A percentile compares a stretch with the other conserved stretches of the same genome.
phyloP scores from a whole-genome alignment of 2,329 filamentous ascomycete species.

The Xylaria sp. region DNA sequence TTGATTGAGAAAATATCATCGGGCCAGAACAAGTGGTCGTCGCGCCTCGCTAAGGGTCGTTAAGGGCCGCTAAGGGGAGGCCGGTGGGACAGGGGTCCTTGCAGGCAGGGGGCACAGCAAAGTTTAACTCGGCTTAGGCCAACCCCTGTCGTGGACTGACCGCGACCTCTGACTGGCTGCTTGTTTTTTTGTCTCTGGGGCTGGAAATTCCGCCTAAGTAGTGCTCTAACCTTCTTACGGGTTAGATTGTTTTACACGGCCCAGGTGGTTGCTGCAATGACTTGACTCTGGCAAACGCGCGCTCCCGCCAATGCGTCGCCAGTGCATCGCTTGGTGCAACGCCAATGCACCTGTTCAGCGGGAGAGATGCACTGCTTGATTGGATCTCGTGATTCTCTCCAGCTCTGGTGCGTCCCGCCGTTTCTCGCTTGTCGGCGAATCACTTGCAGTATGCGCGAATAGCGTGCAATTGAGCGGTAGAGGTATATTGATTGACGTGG shows the following conservation, averaged over 20 bases:
- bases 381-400: slow-evolving; percentile 23
- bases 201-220: not conserved
- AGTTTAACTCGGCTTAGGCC: slow-evolving; percentile 22
- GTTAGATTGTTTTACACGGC: not conserved
- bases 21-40: slow-evolving; percentile 20
- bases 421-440: slow-evolving; percentile 1
- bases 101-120: not conserved
- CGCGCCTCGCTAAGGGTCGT: not conserved
- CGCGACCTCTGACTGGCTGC: slow-evolving; percentile 20
- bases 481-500: too few relatives aligned
- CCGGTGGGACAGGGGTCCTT: not conserved
- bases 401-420: not conserved
- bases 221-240: not conserved
- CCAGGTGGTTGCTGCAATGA: slow-evolving; percentile 3
- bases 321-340: too few relatives aligned
- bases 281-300: slow-evolving; percentile 22
- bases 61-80: slow-evolving; percentile 1
- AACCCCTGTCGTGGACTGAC: slow-evolving; percentile 21
- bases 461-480: too few relatives aligned
- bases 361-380: slow-evolving; percentile 15
- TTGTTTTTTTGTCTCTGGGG: slow-evolving; percentile 12
- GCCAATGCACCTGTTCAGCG: not conserved
- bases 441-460: too few relatives aligned
- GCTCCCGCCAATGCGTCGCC: slow-evolving; percentile 7
- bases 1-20: not conserved